phyloP scores from a whole-genome alignment of 208 protist genomes.

The Trypanosomatidae sp. region DNA sequence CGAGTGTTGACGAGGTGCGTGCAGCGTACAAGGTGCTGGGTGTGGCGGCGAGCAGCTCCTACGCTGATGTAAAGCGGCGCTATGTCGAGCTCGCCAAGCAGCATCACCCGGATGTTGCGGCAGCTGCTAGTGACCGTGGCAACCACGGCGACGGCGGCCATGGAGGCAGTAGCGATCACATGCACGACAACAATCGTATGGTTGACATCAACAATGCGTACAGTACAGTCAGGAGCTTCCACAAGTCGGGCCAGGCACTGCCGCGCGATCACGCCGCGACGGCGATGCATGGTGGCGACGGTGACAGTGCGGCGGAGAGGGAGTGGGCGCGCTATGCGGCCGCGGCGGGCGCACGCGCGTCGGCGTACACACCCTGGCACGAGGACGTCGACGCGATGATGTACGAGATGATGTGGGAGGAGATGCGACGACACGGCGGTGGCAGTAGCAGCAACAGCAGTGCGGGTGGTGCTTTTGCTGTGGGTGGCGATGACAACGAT shows the following conservation, averaged over 20 bases:
- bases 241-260: constrained; percentile 35
- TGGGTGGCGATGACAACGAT: too few species aligned
- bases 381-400: constrained; percentile 76
- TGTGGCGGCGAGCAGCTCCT: constrained; percentile 17
- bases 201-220: constrained; percentile 81
- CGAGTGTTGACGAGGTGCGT: constrained; percentile 63
- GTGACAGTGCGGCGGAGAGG: not conserved
- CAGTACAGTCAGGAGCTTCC: constrained; percentile 52
- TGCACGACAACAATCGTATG: constrained; percentile 30
- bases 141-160: not conserved
- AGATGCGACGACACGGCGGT: constrained; percentile 71
- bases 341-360: not conserved
- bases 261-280: not conserved
- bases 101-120: constrained; percentile 77
- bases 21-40: constrained; percentile 62
- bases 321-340: too few species aligned
- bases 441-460: constrained; percentile 13
- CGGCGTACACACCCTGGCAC: constrained; percentile 14
- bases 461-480: too few species aligned
- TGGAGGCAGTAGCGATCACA: not conserved
- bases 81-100: constrained; percentile 79
- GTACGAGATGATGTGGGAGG: constrained; percentile 88
- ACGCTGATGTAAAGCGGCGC: constrained; percentile 63
- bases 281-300: not conserved
- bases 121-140: not conserved